Base-by-base conservation (phyloP, 2,329 filamentous ascomycete species). In the Penicillium brasilianum region DNA sequence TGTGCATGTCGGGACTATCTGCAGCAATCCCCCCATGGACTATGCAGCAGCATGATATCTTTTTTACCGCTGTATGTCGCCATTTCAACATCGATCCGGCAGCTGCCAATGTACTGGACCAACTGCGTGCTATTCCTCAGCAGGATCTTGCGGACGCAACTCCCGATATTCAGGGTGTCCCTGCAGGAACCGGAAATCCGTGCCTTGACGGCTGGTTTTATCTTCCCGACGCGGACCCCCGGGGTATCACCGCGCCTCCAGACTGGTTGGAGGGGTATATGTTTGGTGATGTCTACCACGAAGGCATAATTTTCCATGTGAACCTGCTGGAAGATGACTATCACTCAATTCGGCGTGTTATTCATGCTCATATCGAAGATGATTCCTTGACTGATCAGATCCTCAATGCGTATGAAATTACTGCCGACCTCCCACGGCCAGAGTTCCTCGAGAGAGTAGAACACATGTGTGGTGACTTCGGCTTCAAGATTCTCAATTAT, bases 161-260 rank as follows among this genome's bases (percentile, higher is more conserved):
- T 0, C 62, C 67, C 3, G 20, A 28, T 0, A 68, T 73, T 13
- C 68, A 71, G 14, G 66, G 69, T 4, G 68, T 69, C 6, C 50
- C 63, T 0, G 67, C 66, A 1, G 68, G 68, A 0, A 72, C 69
- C 2, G 69, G 69, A 0, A 71, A 72, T 52, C 65, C 71, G 1
- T 73, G 71, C 52, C 52, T 70, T 16, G 70, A 72, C 36, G 68
- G 62, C 0, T 71, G 69, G 66, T 72, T 71, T 41, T 68, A 72
- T 63, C 36, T 10, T n/a, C 18, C 43, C 32, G 51, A 28, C 9
- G 25, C 30, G 7, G 54, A 70, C 9, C 65, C 66, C 7, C 41
- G 46, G 1, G 64, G 61, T 6, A 57, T 69, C 9, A 59, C 60
- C 6, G 20, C 44, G 1, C 67, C 68, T 2, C 71, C 71, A 1